These are phyloP conservation scores for Boeremia exigua DNA, from an alignment of 2,329 filamentous ascomycete species.

Conservation along the genomic window DNA sequence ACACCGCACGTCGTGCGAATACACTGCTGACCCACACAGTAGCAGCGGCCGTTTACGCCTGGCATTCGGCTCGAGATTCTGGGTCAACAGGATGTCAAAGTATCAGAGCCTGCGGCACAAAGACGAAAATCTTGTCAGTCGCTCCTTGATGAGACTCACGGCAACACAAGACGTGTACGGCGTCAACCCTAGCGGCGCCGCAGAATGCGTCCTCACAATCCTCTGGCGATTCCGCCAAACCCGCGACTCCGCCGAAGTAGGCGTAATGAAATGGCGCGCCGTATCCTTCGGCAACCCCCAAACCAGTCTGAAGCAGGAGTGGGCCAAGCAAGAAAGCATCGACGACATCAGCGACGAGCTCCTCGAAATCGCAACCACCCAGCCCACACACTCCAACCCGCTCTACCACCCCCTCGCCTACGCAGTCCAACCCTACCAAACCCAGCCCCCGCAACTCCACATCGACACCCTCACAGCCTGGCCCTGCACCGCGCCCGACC, in stretches of 20 bases:
- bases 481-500: constrained; percentile 27
- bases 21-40: constrained; percentile 22
- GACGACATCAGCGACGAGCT: constrained; percentile 18
- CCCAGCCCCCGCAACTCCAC: constrained; percentile 31
- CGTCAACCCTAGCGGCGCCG: constrained; percentile 30
- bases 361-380: neutral
- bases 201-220: constrained; percentile 44
- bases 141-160: constrained; percentile 45
- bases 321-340: constrained; percentile 22
- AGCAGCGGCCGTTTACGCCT: constrained; percentile 35
- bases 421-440: constrained; percentile 17
- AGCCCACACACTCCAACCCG: constrained; percentile 1
- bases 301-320: constrained; percentile 15
- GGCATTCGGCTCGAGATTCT: constrained; percentile 53
- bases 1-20: constrained; percentile 30
- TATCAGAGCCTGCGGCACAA: constrained; percentile 30
- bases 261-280: constrained; percentile 45
- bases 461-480: constrained; percentile 32
- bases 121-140: constrained; percentile 36
- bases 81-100: constrained; percentile 47
- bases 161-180: constrained; percentile 53
- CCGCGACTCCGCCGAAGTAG: constrained; percentile 29
- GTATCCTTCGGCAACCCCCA: constrained; percentile 27
- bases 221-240: constrained; percentile 49
- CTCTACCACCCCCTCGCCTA: constrained; percentile 30